Conservation (phyloP, 768 basidiomycete genomes). For the Exidia glandulosa region DNA sequence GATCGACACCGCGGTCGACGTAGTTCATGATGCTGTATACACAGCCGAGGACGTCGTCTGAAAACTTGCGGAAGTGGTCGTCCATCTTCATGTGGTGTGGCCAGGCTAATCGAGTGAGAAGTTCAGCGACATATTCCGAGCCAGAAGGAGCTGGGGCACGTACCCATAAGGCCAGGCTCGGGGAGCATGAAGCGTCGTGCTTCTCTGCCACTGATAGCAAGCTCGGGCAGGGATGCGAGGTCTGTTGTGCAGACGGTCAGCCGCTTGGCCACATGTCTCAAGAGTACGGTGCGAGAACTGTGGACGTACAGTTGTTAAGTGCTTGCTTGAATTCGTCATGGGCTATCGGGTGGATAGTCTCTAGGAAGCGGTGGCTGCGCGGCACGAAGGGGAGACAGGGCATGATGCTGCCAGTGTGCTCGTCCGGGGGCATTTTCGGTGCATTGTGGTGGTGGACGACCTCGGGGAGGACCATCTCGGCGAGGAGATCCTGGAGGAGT, state of each 20-base stretch:
- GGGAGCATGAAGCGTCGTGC: background rate
- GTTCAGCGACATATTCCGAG: no score
- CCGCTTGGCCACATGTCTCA: background rate
- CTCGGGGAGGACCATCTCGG: background rate
- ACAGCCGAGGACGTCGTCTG: background rate
- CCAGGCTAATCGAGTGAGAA: background rate
- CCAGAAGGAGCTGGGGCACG: background rate
- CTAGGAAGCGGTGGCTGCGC: background rate
- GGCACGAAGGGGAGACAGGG: background rate
- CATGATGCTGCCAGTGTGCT: background rate
- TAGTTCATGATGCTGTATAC: background rate
- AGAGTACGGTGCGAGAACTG: background rate
- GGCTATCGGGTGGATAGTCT: background rate
- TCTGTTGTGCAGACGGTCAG: background rate
- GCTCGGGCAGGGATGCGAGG: background rate
- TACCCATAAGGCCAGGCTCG: background rate
- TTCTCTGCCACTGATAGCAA: background rate
- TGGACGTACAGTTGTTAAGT: background rate
- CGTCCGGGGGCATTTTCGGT: background rate
- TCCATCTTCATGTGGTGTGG: background rate
- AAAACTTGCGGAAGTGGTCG: background rate
- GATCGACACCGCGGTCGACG: background rate
- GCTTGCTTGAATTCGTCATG: background rate
- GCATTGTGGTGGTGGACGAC: background rate
- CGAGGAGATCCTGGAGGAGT: background rate